Conservation (phyloP, 176 grass and related monocot genomes). For the Alopecurus myosuroides region DNA sequence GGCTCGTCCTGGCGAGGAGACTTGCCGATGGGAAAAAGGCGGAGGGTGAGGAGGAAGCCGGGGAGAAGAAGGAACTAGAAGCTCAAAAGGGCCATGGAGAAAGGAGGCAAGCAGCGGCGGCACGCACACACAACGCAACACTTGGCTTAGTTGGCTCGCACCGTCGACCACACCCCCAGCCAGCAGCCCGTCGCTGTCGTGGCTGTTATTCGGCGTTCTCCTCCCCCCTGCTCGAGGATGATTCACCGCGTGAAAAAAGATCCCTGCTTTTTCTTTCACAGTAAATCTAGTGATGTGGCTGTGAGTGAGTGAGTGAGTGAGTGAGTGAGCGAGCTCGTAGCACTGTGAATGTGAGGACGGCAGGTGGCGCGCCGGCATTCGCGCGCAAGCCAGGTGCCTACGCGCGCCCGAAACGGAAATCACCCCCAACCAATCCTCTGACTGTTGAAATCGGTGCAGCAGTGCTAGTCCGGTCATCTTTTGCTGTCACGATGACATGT, state of each 20-base stretch:
- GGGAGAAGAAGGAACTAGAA: slow-evolving; percentile 12
- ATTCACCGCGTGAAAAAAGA: background rate
- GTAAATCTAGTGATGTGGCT: background rate
- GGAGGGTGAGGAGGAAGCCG: background rate
- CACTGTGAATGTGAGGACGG: background rate
- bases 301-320: background rate
- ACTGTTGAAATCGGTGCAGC: background rate
- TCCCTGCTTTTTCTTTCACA: background rate
- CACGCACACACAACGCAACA: background rate
- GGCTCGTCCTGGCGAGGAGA: background rate
- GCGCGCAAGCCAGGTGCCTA: background rate
- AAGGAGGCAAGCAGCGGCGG: background rate
- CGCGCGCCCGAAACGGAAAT: background rate
- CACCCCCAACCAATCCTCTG: background rate
- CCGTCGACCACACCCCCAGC: background rate
- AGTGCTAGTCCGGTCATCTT: background rate
- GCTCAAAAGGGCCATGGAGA: background rate
- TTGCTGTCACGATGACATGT: background rate
- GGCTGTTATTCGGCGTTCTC: slow-evolving; percentile 24
- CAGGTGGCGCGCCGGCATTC: background rate
- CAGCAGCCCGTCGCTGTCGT: background rate
- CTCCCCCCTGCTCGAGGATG: background rate
- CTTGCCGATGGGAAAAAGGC: slow-evolving; percentile 5
- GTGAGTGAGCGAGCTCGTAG: background rate
- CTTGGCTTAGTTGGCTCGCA: slow-evolving; percentile 2